phyloP scores from a whole-genome alignment of 805 yeast genomes.

The Hemisphaericaspora nanyangensis region DNA sequence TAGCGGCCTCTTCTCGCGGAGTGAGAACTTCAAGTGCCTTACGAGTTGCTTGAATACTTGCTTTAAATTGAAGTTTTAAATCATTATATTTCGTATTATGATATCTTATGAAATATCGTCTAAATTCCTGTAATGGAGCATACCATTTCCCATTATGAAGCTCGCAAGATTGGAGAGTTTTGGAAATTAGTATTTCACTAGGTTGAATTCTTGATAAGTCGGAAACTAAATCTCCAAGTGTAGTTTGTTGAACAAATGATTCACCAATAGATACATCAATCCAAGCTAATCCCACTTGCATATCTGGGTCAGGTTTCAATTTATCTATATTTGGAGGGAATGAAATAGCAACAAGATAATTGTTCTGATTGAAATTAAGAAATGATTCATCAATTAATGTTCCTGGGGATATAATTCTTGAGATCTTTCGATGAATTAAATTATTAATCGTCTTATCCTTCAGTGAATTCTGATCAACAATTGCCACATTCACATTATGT shows the following conservation, averaged over 20 bases:
- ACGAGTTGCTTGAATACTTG: slow-evolving; percentile 33
- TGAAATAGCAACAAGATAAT: slow-evolving; percentile 63
- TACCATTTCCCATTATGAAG: slow-evolving; percentile 50
- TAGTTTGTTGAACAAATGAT: slow-evolving; percentile 63
- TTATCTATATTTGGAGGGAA: slow-evolving; percentile 48
- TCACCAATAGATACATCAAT: slow-evolving; percentile 83
- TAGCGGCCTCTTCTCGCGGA: slow-evolving; percentile 56
- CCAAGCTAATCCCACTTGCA: slow-evolving; percentile 77
- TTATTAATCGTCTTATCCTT: slow-evolving; percentile 18
- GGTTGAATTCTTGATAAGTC: slow-evolving; percentile 79
- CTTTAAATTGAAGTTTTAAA: slow-evolving; percentile 27
- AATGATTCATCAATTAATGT: slow-evolving; percentile 86
- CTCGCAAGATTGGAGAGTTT: slow-evolving; percentile 35
- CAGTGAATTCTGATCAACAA: slow-evolving; percentile 63
- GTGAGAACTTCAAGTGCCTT: slow-evolving; percentile 28
- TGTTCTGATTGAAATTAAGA: slow-evolving; percentile 66
- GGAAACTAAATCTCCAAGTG: slow-evolving; percentile 56
- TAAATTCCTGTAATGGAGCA: slow-evolving; percentile 54
- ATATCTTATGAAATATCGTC: slow-evolving; percentile 56
- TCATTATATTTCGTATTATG: slow-evolving; percentile 34
- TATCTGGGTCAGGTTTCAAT: slow-evolving; percentile 36
- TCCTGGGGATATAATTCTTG: slow-evolving; percentile 87
- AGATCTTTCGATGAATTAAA: slow-evolving; percentile 60
- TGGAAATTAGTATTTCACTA: slow-evolving; percentile 65
- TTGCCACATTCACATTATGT: slow-evolving; percentile 67